These are phyloP conservation scores for Zasmidium cellare DNA, from an alignment of 2,329 filamentous ascomycete species.

Conservation along the genomic window DNA sequence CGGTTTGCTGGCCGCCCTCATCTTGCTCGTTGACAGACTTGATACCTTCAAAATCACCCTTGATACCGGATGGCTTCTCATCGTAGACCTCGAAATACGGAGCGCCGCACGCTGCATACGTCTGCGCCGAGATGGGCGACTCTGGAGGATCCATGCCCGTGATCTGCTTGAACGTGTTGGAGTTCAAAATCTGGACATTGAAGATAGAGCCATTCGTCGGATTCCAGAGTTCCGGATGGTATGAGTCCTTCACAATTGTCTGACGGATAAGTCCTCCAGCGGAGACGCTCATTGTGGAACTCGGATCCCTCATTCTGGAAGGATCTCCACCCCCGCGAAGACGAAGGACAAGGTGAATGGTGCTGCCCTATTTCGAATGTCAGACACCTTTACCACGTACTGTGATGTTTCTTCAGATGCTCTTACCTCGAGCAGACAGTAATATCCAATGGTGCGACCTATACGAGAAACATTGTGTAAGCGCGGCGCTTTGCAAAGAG, in stretches of 20 bases:
- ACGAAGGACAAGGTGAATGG: conserved; percentile 22
- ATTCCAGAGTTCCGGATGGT: conserved; percentile 34
- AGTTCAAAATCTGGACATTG: conserved; percentile 45
- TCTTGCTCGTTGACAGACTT: conserved; percentile 32
- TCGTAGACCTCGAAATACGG: conserved; percentile 41
- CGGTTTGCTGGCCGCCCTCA: conserved; percentile 12
- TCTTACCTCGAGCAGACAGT: conserved; percentile 73
- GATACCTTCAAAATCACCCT: conserved; percentile 30
- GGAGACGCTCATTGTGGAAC: conserved; percentile 44
- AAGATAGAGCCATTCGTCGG: conserved; percentile 31
- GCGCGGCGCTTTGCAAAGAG: neutral
- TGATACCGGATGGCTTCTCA: conserved; percentile 29
- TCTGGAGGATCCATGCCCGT: conserved; percentile 38
- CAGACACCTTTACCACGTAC: too few relatives aligned
- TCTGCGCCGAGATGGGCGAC: conserved; percentile 37
- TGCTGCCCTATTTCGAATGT: too few relatives aligned
- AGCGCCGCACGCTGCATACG: conserved; percentile 36
- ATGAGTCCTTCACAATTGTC: conserved; percentile 35
- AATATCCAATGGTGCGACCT: conserved; percentile 78
- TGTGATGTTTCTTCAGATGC: too few relatives aligned
- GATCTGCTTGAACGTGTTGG: conserved; percentile 34
- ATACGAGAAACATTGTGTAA: neutral
- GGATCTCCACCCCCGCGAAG: conserved; percentile 20
- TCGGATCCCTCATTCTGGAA: conserved; percentile 17
- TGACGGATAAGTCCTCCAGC: conserved; percentile 46